These are phyloP conservation scores for Noccaea caerulescens DNA, from an alignment of 345 rosid genomes.

Conservation along the genomic window DNA sequence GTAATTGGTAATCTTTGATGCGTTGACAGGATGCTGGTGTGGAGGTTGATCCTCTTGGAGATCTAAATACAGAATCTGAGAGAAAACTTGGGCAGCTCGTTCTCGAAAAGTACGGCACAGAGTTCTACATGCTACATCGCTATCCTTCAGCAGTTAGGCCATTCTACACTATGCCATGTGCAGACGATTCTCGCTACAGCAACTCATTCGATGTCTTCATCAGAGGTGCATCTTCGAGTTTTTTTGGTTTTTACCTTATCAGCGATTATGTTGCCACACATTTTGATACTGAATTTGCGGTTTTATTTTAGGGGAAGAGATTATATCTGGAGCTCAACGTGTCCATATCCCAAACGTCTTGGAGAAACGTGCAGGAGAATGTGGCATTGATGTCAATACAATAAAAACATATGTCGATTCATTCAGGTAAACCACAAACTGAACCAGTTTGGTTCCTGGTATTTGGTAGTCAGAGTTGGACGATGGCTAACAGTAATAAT, in stretches of 20 bases:
- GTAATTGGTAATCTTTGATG: not conserved
- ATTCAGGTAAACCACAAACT: conserved; percentile 61
- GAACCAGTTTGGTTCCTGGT: not conserved
- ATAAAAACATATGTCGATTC: conserved; percentile 79
- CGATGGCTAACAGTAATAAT: conserved; percentile 13
- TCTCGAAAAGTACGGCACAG: conserved; percentile 83
- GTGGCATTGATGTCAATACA: conserved; percentile 76
- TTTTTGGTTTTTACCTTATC: not conserved
- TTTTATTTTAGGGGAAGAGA: conserved; percentile 77
- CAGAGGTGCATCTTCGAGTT: conserved; percentile 58
- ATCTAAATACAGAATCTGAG: conserved; percentile 85
- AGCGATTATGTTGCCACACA: not conserved
- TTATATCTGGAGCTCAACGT: conserved; percentile 97
- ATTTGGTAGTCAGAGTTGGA: conserved; percentile 9
- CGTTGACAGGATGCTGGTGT: conserved; percentile 78
- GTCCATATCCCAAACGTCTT: conserved; percentile 75
- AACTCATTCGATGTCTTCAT: conserved; percentile 95
- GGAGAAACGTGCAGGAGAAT: conserved; percentile 68
- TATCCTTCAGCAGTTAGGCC: conserved; percentile 87
- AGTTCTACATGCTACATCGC: conserved; percentile 82
- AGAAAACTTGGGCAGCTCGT: conserved; percentile 91
- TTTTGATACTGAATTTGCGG: not conserved
- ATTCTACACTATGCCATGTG: conserved; percentile 94
- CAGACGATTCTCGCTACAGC: conserved; percentile 70
- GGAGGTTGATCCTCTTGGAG: conserved; percentile 88